These are phyloP conservation scores for Yamadazyma dendronema DNA, from an alignment of 1,139 yeast genomes.

Conservation along the genomic window DNA sequence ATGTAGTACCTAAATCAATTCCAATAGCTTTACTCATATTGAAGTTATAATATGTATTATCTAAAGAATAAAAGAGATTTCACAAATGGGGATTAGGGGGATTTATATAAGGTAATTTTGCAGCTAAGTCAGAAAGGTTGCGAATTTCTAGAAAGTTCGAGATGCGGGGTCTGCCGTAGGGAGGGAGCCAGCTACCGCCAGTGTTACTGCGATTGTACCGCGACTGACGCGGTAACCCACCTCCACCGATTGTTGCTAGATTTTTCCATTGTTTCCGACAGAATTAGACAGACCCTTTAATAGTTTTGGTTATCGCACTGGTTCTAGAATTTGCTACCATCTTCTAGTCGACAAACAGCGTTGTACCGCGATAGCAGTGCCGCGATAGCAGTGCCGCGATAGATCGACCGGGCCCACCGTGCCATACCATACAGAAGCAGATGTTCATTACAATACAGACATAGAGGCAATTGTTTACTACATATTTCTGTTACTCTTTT, in stretches of 20 bases:
- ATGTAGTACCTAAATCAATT: conserved; percentile 80
- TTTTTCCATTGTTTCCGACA: background rate
- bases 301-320: background rate
- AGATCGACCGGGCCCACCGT: background rate
- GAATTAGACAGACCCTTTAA: background rate
- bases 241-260: background rate
- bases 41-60: background rate
- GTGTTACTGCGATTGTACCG: no score
- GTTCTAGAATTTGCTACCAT: background rate
- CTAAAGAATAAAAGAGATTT: background rate
- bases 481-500: no score
- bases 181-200: no score
- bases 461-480: no score
- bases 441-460: no score
- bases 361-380: no score
- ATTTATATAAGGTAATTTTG: conserved; percentile 7
- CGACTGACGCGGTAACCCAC: background rate
- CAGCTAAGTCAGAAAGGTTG: conserved; percentile 9
- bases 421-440: no score
- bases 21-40: conserved; percentile 69
- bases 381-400: background rate
- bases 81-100: conserved; percentile 1
- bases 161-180: conserved; percentile 2
- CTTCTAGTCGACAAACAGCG: no score
- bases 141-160: conserved; percentile 14